phyloP scores from a whole-genome alignment of 2,329 filamentous ascomycete species.

The Cylindrodendrum hubeiense region DNA sequence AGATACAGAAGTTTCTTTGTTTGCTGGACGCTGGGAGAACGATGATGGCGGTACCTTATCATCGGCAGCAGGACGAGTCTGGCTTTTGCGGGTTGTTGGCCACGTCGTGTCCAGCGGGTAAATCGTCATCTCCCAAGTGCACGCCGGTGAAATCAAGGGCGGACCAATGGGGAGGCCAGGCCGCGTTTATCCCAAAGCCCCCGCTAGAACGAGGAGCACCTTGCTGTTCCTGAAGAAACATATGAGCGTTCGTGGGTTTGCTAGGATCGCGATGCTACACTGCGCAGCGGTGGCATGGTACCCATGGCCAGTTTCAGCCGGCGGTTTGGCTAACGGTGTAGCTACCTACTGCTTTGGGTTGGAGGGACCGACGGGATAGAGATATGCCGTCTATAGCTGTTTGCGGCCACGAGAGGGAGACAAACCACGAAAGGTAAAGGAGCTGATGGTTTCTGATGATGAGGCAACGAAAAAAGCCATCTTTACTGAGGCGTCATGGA shows the following conservation, averaged over 20 bases:
- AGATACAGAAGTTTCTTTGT: conserved; percentile 13
- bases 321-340: conserved; percentile 1
- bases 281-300: conserved; percentile 31
- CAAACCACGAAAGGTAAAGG: neutral
- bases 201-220: conserved; percentile 31
- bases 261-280: conserved; percentile 36
- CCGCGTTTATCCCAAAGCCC: conserved; percentile 19
- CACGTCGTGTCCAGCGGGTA: neutral
- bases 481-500: conserved; percentile 3
- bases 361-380: neutral
- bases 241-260: conserved; percentile 20
- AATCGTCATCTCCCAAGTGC: conserved; percentile 19
- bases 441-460: neutral
- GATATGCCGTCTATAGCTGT: neutral
- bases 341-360: conserved; percentile 13
- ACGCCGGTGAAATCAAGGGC: neutral
- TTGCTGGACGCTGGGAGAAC: conserved; percentile 8
- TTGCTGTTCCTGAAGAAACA: conserved; percentile 32
- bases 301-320: conserved; percentile 19
- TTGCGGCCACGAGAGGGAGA: neutral
- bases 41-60: neutral
- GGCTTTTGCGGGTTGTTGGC: neutral
- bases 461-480: conserved; percentile 1
- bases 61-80: neutral
- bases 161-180: conserved; percentile 20